phyloP scores from a whole-genome alignment of 345 rosid genomes.

The Populus davidiana region DNA sequence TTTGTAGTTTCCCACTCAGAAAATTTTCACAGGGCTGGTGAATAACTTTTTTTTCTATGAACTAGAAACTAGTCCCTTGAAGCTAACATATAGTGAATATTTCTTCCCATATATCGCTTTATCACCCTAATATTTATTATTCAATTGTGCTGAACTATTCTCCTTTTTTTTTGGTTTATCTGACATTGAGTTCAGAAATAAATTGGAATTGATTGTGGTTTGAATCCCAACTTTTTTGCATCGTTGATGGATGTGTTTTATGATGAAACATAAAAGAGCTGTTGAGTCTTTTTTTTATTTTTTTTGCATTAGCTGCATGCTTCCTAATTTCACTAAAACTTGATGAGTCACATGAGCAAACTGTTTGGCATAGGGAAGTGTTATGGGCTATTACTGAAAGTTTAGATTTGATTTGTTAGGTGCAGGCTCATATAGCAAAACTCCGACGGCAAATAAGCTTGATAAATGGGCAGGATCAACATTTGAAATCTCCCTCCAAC shows the following conservation, averaged over 20 bases:
- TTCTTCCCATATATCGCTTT: background rate
- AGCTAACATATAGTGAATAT: background rate
- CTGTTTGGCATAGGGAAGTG: background rate
- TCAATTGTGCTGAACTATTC: background rate
- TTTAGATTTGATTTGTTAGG: slow-evolving; percentile 16
- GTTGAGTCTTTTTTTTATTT: background rate
- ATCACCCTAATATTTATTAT: background rate
- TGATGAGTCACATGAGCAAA: background rate
- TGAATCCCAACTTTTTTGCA: background rate
- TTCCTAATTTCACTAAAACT: slow-evolving; percentile 1
- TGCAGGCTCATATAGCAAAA: slow-evolving; percentile 35
- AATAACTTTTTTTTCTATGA: background rate
- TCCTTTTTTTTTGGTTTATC: slow-evolving; percentile 9
- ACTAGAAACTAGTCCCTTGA: background rate
- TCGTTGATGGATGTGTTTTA: slow-evolving; percentile 2
- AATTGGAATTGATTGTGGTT: background rate
- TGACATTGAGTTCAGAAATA: background rate
- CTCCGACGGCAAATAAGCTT: slow-evolving; percentile 27
- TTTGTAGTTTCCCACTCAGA: background rate
- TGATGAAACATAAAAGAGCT: background rate
- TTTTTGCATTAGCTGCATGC: background rate
- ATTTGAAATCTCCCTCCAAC: slow-evolving; percentile 49
- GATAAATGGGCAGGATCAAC: slow-evolving; percentile 56
- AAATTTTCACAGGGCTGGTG: background rate
- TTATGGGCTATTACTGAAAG: background rate